Base-by-base conservation (phyloP, 225 moss, liverwort and hornwort genomes). In the Rhytidiadelphus loreus region DNA sequence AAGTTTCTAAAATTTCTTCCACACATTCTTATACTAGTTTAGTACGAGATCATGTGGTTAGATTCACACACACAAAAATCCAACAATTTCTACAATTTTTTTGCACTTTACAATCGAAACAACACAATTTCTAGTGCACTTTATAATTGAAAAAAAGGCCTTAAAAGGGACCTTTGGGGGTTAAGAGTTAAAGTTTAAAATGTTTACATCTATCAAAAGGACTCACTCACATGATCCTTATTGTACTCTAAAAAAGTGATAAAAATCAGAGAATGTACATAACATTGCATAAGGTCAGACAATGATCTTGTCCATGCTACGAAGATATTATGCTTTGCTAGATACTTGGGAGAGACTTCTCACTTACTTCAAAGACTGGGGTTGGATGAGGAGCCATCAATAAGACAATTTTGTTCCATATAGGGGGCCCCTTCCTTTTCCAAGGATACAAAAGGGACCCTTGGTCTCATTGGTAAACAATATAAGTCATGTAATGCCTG, bases 181-280 rank as follows among this genome's bases (percentile, higher is more conserved):
- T 26, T 18, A 68, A 6, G 2, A 0, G 2, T 4, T 0, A 46
- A 32, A 5, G 13, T 5, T 75, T 7, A 2, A 21, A 75, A 50
- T 33, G 2, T 21, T 50, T 13, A 33, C 33, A 32, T 32, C 0
- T 21, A 0, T 4, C 5, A 33, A 33, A 19, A 13, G 0, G 12
- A 30, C 12, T 12, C 12, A 16, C 30, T 9, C 4, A 33, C 4
- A 6, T 13, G 13, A 50, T 8, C 3, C 0, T 50, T 13, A 21
- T 20, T 32, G 4, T 33, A 33, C 7, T 17, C 2, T 11, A 17
- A 5, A 39, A 57, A 39, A 33, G 17, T 39, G 22, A 39, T 79
- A 37, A 8, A n/a, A 39, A 56, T 8, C 0, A 79, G 2, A 18
- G 3, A n/a, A 26, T 26, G 4, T 25, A 26, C 30, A 48, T 19